Evolutionary conservation across 441 rosid genomes (phyloP), one percentile per base, ranked within the genome.

Genomic region (Erodium moschatum): DNA sequence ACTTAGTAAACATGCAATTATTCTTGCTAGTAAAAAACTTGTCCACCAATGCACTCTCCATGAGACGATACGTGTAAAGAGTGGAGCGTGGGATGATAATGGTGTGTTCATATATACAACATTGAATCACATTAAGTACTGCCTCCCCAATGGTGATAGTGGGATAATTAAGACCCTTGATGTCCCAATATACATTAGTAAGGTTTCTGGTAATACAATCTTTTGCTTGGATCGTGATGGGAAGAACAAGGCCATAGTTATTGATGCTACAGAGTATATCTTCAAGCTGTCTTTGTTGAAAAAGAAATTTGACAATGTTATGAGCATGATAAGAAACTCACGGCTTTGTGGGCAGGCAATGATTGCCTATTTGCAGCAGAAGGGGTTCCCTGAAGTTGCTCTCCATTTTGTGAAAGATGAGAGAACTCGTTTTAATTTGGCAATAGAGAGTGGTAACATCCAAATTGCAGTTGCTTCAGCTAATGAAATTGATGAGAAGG

Each of bases 361-460:
- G 94, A 89, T 91, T 72, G 89, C 97, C 48, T 91, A 91, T 81
- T 81, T 91, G 72, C 97, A 91, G 72, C 94, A 91, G 78, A 91
- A 89, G 72, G 97, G 94, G 31, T 91, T 91, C 69, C 97, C 96
- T 68, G 97, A 91, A 79, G 96, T 91, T 72, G 97, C 97, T 71
- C 84, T 91, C 73, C 96, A 91, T 78, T 91, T 91, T 76, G 97
- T 91, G 68, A 90, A 89, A 77, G 97, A 89, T 27, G 97, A 91
- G 82, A 86, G 87, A 71, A 87, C 95, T 58, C 85, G 97, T 35
- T 91, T 89, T 74, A 91, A 91, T 73, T 77, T 91, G 87, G 96
- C 97, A 67, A 77, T 91, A 60, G 97, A 89, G 81, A 91, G 97
- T 67, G 97, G 97, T 40, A 90, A 90, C 76, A 89, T 90, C 74